Base-by-base conservation (phyloP, 1,284 basidiomycete genomes). In the Ustilago esculenta region DNA sequence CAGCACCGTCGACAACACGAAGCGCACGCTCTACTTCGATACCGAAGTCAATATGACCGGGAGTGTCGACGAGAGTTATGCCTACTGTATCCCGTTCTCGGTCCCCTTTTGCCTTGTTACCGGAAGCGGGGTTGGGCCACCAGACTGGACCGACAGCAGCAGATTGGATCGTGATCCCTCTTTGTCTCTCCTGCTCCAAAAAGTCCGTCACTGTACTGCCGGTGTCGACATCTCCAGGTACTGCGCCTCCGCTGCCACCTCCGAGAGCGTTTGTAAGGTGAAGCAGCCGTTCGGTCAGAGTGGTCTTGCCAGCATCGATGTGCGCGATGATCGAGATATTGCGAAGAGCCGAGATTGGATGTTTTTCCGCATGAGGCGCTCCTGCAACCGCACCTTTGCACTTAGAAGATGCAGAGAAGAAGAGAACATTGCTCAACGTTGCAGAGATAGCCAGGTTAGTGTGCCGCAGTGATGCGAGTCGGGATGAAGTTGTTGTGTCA, bases 1-100 rank as follows among this genome's bases (percentile, higher is more conserved):
- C 88, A 5, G 91, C 91, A 56, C 92, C 92, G 74, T 94, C 92
- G 2, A 93, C 88, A 9, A 94, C 90, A 15, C 92, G 87, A 75
- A 92, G 92, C 12, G 92, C 92, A 72, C 92, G 90, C 81, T 94
- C 92, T 10, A 94, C 92, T 76, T 94, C 92, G 90, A 94, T 93
- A 2, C 92, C 92, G 83, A 94, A 94, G 82, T 94, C 92, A 7
- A 92, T 91, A 82, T 94, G 92, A 15, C 92, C 92, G 7, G 92
- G 92, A 5, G 92, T 94, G 77, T 94, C 92, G 44, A 94, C 89
- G 33, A 94, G 86, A 73, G 93, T 93, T 82, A 92, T 90, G 0
- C 72, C 70, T 0, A 66, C 64, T 4, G 86, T 88, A 87, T 61
- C 87, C 80, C 77, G n/a, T 89, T 87, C 12, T 29, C 27, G 6